These are phyloP conservation scores for Boletus subparvulus DNA, from an alignment of 768 basidiomycete species.

Conservation along the genomic window DNA sequence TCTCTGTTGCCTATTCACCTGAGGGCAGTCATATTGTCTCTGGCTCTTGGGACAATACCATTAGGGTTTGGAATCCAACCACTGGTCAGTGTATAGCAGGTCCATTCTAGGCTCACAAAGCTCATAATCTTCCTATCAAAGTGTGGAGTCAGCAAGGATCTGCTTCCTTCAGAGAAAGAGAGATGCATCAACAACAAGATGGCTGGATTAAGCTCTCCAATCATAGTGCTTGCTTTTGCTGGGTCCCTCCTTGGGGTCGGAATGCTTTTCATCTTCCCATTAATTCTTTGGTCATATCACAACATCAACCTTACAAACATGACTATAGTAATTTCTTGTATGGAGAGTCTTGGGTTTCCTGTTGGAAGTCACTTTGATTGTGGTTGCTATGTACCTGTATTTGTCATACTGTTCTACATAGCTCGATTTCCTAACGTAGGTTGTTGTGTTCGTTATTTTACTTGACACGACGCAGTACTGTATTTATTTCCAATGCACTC, in stretches of 20 bases:
- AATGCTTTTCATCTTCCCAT: conserved; percentile 10
- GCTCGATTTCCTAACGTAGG: too few species aligned
- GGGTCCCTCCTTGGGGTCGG: conserved; percentile 14
- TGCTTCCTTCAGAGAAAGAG: neutral
- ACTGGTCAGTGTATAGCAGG: too few species aligned
- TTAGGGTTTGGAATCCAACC: too few species aligned
- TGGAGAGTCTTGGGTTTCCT: conserved; percentile 5
- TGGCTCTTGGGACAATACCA: too few species aligned
- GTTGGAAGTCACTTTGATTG: conserved; percentile 9
- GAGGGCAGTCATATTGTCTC: too few species aligned
- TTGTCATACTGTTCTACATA: too few species aligned
- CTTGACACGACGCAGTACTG: too few species aligned
- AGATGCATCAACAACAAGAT: neutral
- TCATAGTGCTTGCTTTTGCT: conserved; percentile 1
- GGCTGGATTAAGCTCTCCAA: conserved; percentile 9
- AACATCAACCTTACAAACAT: neutral
- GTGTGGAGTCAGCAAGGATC: neutral
- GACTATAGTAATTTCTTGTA: neutral
- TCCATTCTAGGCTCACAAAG: too few species aligned
- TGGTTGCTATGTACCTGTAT: neutral
- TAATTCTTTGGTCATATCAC: conserved; percentile 10
- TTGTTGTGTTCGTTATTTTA: too few species aligned
- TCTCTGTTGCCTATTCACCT: too few species aligned
- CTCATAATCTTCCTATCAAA: neutral
- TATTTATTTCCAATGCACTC: too few species aligned